A percentile compares a stretch with the other conserved stretches of the same genome.
Evolutionary conservation across 345 rosid species (phyloP).

Genomic region (Salix brachista): DNA sequence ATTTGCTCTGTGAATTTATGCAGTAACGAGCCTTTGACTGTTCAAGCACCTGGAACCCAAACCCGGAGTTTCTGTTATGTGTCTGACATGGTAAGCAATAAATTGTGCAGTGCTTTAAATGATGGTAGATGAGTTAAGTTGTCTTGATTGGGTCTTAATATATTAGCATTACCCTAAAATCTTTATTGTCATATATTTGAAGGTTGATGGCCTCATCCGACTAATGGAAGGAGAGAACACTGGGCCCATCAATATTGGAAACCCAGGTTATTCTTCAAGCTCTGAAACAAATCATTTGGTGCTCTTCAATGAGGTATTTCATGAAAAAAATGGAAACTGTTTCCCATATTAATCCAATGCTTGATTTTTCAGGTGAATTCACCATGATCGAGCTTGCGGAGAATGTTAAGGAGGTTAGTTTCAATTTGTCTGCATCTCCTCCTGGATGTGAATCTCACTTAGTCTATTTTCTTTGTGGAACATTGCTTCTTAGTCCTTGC

Average conservation of each 20-base stretch:
- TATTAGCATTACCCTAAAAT: background rate
- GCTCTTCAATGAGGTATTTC: background rate
- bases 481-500: background rate
- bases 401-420: slow-evolving; percentile 76
- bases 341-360: background rate
- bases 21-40: slow-evolving; percentile 82
- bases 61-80: slow-evolving; percentile 97
- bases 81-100: slow-evolving; percentile 73
- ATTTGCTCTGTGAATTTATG: slow-evolving; percentile 7
- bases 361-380: slow-evolving; percentile 58
- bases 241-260: slow-evolving; percentile 88
- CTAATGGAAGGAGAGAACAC: slow-evolving; percentile 94
- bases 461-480: background rate
- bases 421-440: background rate
- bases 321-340: background rate
- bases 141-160: background rate
- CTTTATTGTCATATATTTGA: slow-evolving; percentile 1
- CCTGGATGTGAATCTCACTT: background rate
- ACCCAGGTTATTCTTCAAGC: slow-evolving; percentile 46
- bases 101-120: background rate
- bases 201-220: slow-evolving; percentile 92
- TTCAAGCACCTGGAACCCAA: slow-evolving; percentile 94
- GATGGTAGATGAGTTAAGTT: background rate
- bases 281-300: background rate
- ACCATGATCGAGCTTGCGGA: slow-evolving; percentile 88